These are phyloP conservation scores for Trypanosoma lewisi DNA, from an alignment of 208 protist species.

Conservation along the genomic window DNA sequence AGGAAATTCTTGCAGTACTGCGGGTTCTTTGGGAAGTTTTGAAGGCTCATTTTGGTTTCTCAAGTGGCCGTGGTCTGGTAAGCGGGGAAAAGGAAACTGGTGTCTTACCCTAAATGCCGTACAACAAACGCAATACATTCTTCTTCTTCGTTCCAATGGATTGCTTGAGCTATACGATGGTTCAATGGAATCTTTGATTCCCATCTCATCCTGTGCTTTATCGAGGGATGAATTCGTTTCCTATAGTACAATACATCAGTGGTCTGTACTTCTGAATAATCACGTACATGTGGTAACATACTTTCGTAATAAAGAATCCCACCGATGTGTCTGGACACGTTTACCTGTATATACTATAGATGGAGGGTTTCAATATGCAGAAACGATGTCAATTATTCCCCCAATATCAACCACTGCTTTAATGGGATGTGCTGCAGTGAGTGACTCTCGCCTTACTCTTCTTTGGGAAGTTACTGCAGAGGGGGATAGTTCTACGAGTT, in stretches of 20 bases:
- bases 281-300: constrained; percentile 64
- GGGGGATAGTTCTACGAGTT: constrained; percentile 56
- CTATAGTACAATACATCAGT: constrained; percentile 19
- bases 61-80: constrained; percentile 15
- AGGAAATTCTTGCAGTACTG: not conserved
- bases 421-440: constrained; percentile 51
- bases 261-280: constrained; percentile 19
- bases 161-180: constrained; percentile 60
- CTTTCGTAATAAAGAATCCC: constrained; percentile 37
- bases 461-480: constrained; percentile 57
- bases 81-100: constrained; percentile 16
- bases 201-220: constrained; percentile 42
- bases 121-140: constrained; percentile 48
- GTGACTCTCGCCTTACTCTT: constrained; percentile 29
- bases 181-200: constrained; percentile 21
- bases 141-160: constrained; percentile 63
- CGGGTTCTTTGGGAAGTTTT: not conserved
- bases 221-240: constrained; percentile 22
- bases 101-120: constrained; percentile 67
- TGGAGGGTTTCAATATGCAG: not conserved
- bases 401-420: constrained; percentile 44
- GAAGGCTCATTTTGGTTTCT: constrained; percentile 17
- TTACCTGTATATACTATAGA: constrained; percentile 27
- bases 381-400: constrained; percentile 36
- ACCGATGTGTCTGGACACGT: constrained; percentile 43